phyloP scores from a whole-genome alignment of 2,329 filamentous ascomycete genomes.

The Aspergillus vadensis region DNA sequence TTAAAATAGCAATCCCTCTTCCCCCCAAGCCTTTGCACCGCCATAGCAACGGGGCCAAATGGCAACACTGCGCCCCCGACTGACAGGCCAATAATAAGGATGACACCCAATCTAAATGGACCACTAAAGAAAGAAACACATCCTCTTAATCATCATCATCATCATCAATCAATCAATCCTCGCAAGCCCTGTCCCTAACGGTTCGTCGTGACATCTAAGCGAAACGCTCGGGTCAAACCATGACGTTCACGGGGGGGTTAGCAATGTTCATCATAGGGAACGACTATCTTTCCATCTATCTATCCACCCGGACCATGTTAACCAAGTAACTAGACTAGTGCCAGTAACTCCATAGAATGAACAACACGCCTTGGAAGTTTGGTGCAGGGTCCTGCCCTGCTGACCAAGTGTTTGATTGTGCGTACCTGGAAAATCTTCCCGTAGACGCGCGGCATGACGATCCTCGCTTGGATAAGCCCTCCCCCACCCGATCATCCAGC shows the following conservation, averaged over 20 bases:
- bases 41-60: conserved; percentile 9
- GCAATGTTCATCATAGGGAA: too few species aligned
- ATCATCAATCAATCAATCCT: too few species aligned
- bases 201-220: too few species aligned
- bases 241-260: too few species aligned
- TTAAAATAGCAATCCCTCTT: conserved; percentile 12
- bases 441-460: conserved; percentile 25
- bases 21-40: conserved; percentile 11
- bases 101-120: background rate
- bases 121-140: conserved; percentile 7
- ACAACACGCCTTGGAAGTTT: background rate
- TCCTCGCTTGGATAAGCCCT: conserved; percentile 18
- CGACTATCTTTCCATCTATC: too few species aligned
- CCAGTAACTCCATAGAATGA: too few species aligned
- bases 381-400: background rate
- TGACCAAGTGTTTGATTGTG: background rate
- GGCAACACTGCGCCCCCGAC: background rate
- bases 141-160: too few species aligned
- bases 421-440: background rate
- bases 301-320: too few species aligned
- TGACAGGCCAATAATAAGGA: background rate
- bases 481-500: conserved; percentile 13
- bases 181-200: too few species aligned
- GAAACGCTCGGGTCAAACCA: too few species aligned
- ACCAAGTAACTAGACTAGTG: too few species aligned